Conservation (phyloP, 192 early-diverging fungal species). For the Glomus cerebriforme region DNA sequence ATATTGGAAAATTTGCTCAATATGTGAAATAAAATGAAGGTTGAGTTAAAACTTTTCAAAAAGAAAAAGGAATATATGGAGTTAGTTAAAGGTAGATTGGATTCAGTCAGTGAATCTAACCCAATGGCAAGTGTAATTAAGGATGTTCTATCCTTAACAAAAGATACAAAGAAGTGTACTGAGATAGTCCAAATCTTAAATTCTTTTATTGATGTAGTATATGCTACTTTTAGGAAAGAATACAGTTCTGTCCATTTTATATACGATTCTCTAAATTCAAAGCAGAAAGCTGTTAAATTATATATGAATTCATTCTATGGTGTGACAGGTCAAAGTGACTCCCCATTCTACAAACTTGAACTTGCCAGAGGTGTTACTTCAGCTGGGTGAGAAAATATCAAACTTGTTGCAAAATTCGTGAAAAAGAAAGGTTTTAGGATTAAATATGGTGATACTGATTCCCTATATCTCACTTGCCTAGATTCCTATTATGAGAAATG, state of each 20-base stretch:
- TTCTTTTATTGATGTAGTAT: background rate
- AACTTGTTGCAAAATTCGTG: background rate
- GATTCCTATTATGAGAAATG: no score
- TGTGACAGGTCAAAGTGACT: background rate
- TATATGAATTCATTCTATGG: constrained; percentile 17
- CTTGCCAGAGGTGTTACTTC: background rate
- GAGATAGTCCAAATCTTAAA: background rate
- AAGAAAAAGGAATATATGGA: constrained; percentile 12
- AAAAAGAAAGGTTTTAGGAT: background rate
- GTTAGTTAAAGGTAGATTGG: background rate
- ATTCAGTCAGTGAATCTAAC: no score
- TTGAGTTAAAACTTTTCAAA: background rate
- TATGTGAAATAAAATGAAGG: background rate
- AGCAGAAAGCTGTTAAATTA: background rate
- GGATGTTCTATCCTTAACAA: background rate
- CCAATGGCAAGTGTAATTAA: background rate
- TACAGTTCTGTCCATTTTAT: background rate
- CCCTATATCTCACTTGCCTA: no score
- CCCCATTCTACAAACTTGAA: no score
- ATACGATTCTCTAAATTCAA: background rate
- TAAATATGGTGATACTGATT: background rate
- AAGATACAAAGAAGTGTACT: no score
- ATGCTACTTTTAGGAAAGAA: background rate
- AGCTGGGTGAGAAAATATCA: constrained; percentile 2
- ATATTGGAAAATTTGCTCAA: constrained; percentile 1